phyloP scores from a whole-genome alignment of 306 rosid species.

The Gastrolobium bilobum region DNA sequence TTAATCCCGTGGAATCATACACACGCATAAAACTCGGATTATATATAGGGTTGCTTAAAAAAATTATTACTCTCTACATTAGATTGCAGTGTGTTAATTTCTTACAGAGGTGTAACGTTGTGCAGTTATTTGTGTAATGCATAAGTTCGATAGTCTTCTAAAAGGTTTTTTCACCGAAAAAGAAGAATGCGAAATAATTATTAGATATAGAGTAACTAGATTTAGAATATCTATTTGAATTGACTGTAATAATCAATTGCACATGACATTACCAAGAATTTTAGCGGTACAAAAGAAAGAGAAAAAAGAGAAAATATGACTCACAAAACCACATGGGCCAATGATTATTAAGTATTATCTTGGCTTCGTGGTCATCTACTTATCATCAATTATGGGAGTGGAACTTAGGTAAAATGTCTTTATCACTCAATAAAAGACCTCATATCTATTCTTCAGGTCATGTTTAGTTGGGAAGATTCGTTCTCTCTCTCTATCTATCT shows the following conservation, averaged over 20 bases:
- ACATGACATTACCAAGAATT: not conserved
- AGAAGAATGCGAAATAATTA: not conserved
- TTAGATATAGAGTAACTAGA: constrained; percentile 5
- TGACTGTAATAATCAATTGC: constrained; percentile 4
- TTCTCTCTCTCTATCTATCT: not conserved
- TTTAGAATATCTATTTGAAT: not conserved
- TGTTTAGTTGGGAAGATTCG: constrained; percentile 11
- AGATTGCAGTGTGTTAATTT: not conserved
- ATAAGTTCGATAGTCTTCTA: not conserved
- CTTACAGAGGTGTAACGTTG: not conserved
- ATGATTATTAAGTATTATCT: constrained; percentile 35
- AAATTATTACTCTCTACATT: not conserved
- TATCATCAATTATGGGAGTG: constrained; percentile 28
- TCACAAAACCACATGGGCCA: constrained; percentile 16
- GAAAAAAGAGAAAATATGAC: not conserved
- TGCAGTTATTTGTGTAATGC: not conserved
- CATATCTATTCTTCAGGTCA: not conserved
- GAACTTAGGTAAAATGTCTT: constrained; percentile 47
- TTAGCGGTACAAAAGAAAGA: not conserved
- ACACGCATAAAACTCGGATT: not conserved
- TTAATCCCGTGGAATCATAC: constrained; percentile 29
- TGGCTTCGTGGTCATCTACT: not conserved
- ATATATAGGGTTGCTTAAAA: not conserved
- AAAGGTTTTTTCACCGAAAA: not conserved
- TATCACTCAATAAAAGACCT: constrained; percentile 36